Base-by-base conservation (phyloP, 306 rosid species). In the Quercus parvula region DNA sequence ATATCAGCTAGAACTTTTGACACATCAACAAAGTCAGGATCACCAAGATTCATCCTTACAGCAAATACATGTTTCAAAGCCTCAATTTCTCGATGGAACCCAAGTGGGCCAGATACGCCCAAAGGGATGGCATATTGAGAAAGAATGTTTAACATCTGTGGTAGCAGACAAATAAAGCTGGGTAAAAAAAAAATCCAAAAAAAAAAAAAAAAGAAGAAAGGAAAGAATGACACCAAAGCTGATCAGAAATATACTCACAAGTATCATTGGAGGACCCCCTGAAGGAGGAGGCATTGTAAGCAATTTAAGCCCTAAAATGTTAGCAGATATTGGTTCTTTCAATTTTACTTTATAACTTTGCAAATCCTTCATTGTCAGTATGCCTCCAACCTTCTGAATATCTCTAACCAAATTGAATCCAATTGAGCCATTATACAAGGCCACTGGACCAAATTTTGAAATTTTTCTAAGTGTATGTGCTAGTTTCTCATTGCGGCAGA, bases 211-310 rank as follows among this genome's bases (percentile, higher is more conserved):
- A 63, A 2, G 6, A 1, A 56, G 20, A 61, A 22, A 13, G 10
- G 1, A 38, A 38, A 27, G 28, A 19, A 18, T 24, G 58, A 71
- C 68, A 81, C 5, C 11, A 46, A 74, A 22, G 55, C 20, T 1
- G 56, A 72, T 49, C 44, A 52, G 24, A 81, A 49, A 76, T 75
- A 13, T 20, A 79, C 92, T 80, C 84, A 94, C 96, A n/a, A 91
- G 91, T 78, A 92, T 86, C 96, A 90, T 38, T 30, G 88, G 89
- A 79, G 89, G 92, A 17, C 97, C 99, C 67, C 99, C 97, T 1
- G 97, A 92, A 70, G 99, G 97, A 25, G 97, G 92, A 61, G 97
- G 97, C 97, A 90, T 88, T 77, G 89, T 83, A 56, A 91, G 88
- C 70, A 92, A 73, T 79, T 86, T 75, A 15, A 86, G 86, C 77